These are phyloP conservation scores for Xanthoparmelia taractica DNA, from an alignment of 495 filamentous ascomycete species.

Conservation along the genomic window DNA sequence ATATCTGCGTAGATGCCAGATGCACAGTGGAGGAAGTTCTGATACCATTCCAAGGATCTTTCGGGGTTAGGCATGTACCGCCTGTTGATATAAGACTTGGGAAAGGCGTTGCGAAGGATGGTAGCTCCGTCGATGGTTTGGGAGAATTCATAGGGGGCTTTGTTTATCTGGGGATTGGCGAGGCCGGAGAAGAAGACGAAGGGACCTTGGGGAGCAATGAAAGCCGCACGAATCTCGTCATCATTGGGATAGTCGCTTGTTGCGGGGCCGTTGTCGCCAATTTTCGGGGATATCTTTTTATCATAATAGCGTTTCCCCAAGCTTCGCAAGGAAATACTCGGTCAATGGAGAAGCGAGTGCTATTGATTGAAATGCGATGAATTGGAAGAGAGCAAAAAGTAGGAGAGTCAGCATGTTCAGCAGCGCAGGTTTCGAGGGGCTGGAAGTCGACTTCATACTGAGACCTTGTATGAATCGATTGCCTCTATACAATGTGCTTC, in stretches of 20 bases:
- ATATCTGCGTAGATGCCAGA: conserved; percentile 1
- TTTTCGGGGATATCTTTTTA: too few relatives aligned
- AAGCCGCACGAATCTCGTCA: not conserved
- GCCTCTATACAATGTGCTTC: too few relatives aligned
- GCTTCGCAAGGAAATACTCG: not conserved
- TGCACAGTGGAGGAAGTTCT: conserved; percentile 8
- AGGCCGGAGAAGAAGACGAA: conserved; percentile 13
- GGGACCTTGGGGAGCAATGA: not conserved
- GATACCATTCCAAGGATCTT: conserved; percentile 1
- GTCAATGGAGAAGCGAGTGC: not conserved
- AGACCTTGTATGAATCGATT: too few relatives aligned
- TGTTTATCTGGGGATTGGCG: not conserved
- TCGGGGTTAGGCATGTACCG: not conserved
- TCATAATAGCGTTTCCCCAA: not conserved
- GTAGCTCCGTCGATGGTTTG: not conserved
- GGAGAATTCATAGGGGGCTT: conserved; percentile 1
- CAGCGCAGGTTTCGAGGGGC: not conserved
- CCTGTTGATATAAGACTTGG: not conserved
- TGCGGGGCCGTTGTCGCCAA: not conserved
- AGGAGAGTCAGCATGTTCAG: not conserved
- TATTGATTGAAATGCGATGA: not conserved
- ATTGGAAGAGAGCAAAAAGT: not conserved
- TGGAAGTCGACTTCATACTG: not conserved
- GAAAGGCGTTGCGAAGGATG: conserved; percentile 5
- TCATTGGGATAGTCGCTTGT: conserved; percentile 2